Base-by-base conservation (phyloP, 768 basidiomycete species). In the Mycena galericulata region DNA sequence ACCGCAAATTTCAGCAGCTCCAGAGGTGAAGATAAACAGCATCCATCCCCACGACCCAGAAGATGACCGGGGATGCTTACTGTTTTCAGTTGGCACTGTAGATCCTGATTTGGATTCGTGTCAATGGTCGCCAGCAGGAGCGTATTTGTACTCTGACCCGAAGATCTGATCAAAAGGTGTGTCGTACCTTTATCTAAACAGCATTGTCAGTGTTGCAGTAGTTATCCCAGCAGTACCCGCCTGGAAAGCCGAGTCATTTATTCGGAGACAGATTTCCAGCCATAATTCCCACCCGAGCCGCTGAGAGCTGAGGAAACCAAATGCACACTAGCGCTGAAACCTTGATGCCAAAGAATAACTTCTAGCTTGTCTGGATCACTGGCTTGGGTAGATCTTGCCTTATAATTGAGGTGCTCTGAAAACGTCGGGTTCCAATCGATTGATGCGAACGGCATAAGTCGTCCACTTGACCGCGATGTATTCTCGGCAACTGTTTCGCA, bases 81-180 rank as follows among this genome's bases (percentile, higher is more conserved):
- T 32, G 36, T 30, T 34, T 26, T 27, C 4, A 30, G 47, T 27
- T 50, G 24, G 45, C 17, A 3, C 20, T 20, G 62, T 20, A 46
- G 63, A 56, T 65, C 54, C 38, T 63, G 62, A 63, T 63, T 18
- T 17, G 24, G 14, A 43, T 4, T 18, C 22, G 22, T 53, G 22
- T 43, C 24, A 2, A 8, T 40, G 38, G 50, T 32, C 17, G 50
- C 22, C 30, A 47, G 40, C 7, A 34, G 15, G 26, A 18, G n/a
- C 9, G 2, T 17, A 15, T 24, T 26, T 41, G 4, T 3, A 20
- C 10, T 36, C 4, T 36, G 45, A 46, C 8, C 46, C 59, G 47
- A 24, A 47, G 27, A 43, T 57, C 58, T 29, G 29, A 30, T 17
- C 26, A 14, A 6, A 46, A n/a, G n/a, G n/a, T n/a, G n/a, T n/a